Base-by-base conservation (phyloP, 169 alveolate species). In the Cryptosporidium meleagridis region DNA sequence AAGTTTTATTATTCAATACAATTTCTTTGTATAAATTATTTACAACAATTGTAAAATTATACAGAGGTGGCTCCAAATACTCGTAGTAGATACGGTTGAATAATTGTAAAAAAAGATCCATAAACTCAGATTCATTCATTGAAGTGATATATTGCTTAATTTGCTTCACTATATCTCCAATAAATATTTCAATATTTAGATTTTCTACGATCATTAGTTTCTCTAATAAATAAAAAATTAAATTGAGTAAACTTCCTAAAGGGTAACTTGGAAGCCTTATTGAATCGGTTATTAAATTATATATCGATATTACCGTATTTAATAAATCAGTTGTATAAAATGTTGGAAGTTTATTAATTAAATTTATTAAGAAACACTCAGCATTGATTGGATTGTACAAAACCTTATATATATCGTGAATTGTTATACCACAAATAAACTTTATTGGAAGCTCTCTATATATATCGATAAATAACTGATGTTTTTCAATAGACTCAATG, bases 401-500 rank as follows among this genome's bases (percentile, higher is more conserved):
- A 9, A 53, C 14, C 12, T 80, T 80, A 59, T 18, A 14, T 21
- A 80, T 14, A 31, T 80, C 80, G 26, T 23, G 9, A 29, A 80
- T 18, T 12, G 41, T 62, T 5, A 80, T 44, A n/a, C 62, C 65
- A 5, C 16, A 6, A 10, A 37, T 55, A 10, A 73, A 2, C 41
- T 29, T 59, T 33, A 65, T 31, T 61, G 89, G 89, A 21, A 80
- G 37, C 62, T 80, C 89, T 39, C 35, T 61, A n/a, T 31, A 18
- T 14, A 80, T 1, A 33, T 80, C 89, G 44, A 80, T 53, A 80
- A 80, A 37, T 29, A 61, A 41, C 35, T 62, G 75, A 3, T 80
- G 80, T 39, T 44, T 80, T 26, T 80, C 89, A 10, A 45, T 26
- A n/a, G 59, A 62, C 41, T 80, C 89, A 6, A 80, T 65, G 0